These are phyloP conservation scores for Sugiyamaella pinicola DNA, from an alignment of 1,139 yeast species.

Conservation along the genomic window DNA sequence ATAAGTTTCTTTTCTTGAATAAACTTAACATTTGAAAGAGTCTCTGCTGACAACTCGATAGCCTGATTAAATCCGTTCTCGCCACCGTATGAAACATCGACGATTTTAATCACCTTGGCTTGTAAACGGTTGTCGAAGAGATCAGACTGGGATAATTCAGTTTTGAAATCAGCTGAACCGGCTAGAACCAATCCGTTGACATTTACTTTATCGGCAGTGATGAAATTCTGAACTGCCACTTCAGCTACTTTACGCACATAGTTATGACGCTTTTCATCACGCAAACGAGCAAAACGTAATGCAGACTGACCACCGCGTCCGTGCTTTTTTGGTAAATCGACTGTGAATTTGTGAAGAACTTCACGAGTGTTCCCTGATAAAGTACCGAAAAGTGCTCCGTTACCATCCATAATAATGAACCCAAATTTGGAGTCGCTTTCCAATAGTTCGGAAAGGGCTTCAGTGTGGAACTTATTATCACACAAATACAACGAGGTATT, in stretches of 20 bases:
- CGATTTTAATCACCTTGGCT: constrained; percentile 85
- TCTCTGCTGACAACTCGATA: constrained; percentile 94
- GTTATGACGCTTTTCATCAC: constrained; percentile 99
- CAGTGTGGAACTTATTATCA: constrained; percentile 98
- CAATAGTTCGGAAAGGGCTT: constrained; percentile 88
- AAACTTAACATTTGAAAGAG: constrained; percentile 93
- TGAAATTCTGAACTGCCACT: constrained; percentile 95
- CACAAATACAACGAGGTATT: constrained; percentile 93
- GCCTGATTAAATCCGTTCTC: constrained; percentile 99
- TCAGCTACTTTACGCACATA: constrained; percentile 98
- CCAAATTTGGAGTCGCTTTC: constrained; percentile 97
- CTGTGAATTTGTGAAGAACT: constrained; percentile 91
- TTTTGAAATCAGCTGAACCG: constrained; percentile 98
- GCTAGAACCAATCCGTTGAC: constrained; percentile 94
- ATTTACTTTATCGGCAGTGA: constrained; percentile 87
- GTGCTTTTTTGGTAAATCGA: constrained; percentile 97
- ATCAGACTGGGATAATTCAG: constrained; percentile 88
- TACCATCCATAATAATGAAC: constrained; percentile 98
- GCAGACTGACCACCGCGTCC: constrained; percentile 99
- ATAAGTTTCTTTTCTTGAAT: constrained; percentile 97
- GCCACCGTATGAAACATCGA: constrained; percentile 97
- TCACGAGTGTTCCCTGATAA: constrained; percentile 96
- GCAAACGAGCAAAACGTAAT: constrained; percentile 94
- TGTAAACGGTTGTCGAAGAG: constrained; percentile 87
- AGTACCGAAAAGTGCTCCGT: constrained; percentile 95